Base-by-base conservation (phyloP, 1,284 basidiomycete species). In the Microbotryum silenes-acaulis region DNA sequence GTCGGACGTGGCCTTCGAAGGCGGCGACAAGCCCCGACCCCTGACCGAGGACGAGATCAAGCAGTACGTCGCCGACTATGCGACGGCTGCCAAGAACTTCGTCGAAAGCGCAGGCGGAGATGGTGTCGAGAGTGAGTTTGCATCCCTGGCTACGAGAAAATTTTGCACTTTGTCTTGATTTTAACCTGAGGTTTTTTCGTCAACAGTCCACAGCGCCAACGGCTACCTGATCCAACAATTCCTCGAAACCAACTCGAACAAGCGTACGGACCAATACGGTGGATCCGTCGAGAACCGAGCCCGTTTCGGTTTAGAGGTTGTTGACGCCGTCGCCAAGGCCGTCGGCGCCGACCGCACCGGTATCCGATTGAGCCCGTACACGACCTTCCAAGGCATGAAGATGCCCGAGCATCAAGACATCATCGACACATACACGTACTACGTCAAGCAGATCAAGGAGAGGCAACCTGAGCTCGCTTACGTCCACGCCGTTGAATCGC, bases 101-200 rank as follows among this genome's bases (percentile, higher is more conserved):
- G 79, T 81, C 55, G 49, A 63, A 49, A 77, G 79, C 69, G 82
- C 83, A 27, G 84, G 83, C 0, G 84, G 85, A 67, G 83, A 86
- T 67, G 83, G 83, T 37, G 80, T 85, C 33, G 83, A 86, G 75
- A 70, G 79, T 49, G 78, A 79, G 63, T 72, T 70, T 29, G 77
- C 76, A 6, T 72, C 54, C 8, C 49, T 3, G 8, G 8, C 3
- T 25, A n/a, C 29, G 27, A 31, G 8, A 20, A 42, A 18, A 18
- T 16, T 18, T 42, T 10, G 12, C 12, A 9, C 37, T 42, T 42
- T 16, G 9, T 16, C 37, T 42, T 14, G 12, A 42, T 4, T 6
- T 10, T 42, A 12, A 18, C 37, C 12, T 2, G 12, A 12, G 37
- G 12, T 3, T 18, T 42, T 42, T 42, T 31, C 45, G 46, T 56